Evolutionary conservation across 2,329 filamentous ascomycete genomes (phyloP), one percentile per base, ranked within the genome.

Genomic region (Colletotrichum melonis): DNA sequence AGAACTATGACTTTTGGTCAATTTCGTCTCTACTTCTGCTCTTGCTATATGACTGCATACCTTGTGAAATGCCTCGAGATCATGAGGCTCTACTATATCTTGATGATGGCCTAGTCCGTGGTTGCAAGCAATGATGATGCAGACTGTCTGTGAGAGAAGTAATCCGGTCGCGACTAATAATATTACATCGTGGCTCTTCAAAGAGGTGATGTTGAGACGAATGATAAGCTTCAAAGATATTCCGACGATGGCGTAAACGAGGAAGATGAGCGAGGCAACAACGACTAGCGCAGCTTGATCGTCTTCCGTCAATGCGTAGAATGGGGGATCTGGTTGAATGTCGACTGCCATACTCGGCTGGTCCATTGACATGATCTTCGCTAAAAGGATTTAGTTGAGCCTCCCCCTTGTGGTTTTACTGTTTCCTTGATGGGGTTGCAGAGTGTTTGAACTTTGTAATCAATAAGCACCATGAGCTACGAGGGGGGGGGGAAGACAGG

Each of bases 171-270:
- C 57, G 1, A 11, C 26, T 14, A 67, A 30, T 16, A 67, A 12
- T 8, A 49, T 11, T 32, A 67, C 24, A 35, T 67, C 63, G 35
- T 67, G 54, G 1, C 35, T 24, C 26, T 67, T 67, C 16, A 67
- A 26, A 32, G 63, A 67, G 12, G 54, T 67, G 24, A 67, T 67
- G 26, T 67, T 67, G 35, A 67, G 63, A 12, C 63, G 63, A 16
- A 67, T 67, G 35, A 67, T 49, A 9, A 67, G 63, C 24, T 67
- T 67, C 0, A 67, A n/a, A 16, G 24, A 30, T n/a, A 67, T 67
- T 19, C 63, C 63, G 12, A 67, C 26, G 8, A 59, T 24, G 32
- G 54, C 63, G 28, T 67, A 67, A 32, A 67, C 35, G 14, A 67
- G 42, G 12, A 67, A 67, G 8, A 67, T 35, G n/a, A 59, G 38